Evolutionary conservation across 441 rosid species (phyloP), one percentile per base, ranked within the genome.

Genomic region (Syzygium syzygioides): DNA sequence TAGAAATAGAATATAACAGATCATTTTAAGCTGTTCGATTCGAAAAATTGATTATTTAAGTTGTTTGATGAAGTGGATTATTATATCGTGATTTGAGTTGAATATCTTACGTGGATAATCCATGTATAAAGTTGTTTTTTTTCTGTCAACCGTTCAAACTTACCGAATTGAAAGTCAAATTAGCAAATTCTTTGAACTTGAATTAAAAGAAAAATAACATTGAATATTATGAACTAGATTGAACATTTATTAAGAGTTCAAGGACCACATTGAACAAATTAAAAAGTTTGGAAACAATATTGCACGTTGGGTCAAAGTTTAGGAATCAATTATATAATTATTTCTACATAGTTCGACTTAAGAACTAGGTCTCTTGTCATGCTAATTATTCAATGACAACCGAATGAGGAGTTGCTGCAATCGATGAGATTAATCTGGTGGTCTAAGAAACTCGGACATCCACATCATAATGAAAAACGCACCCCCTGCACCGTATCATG

Each of bases 231-330:
- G 48, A 34, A 34, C 7, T 18, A 0, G 4, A 18, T 18, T 19
- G 7, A 34, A 19, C 26, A 68, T 68, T 0, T 10, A 34, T 32
- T 68, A 34, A 34, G 20, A 32, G 0, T 19, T 19, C 4, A 32
- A 2, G 2, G 7, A 2, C 4, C 1, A 2, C 0, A 34, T 34
- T 34, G 7, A 32, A 68, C 0, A 18, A 68, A 19, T 34, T 34
- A 9, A 18, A 60, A 34, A 32, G 0, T 34, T 68, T 32, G 4
- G 5, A 5, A 1, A 66, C 2, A 0, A 9, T 2, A 18, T 17
- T 30, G 1, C 11, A 32, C 3, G 19, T 68, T 3, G 5, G 3
- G 7, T 25, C 48, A 34, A 68, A 66, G 4, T 68, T 66, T 1
- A 18, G 0, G 11, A 12, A 1, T 19, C 25, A 19, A 34, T 19